Percentiles rank a stretch among this genome's conserved stretches.
Conservation (phyloP, 1,284 basidiomycete species). For the Xerocomus tenax region DNA sequence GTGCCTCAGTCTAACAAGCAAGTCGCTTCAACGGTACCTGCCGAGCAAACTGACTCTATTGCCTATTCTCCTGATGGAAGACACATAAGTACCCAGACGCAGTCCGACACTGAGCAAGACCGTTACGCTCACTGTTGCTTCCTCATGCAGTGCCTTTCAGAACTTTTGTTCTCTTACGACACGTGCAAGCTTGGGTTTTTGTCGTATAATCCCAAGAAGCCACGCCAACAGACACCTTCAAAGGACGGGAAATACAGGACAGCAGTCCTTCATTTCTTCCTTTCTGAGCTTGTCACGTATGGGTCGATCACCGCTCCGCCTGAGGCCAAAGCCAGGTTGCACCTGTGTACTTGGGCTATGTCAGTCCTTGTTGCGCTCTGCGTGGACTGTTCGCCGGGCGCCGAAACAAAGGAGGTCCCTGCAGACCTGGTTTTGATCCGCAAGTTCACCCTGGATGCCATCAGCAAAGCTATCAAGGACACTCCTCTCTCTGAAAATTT, state of each 20-base stretch:
- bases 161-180: conserved; percentile 89
- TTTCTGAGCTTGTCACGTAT: conserved; percentile 71
- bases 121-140: conserved; percentile 69
- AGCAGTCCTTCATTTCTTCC: conserved; percentile 66
- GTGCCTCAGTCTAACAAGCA: conserved; percentile 16
- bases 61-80: too few species aligned
- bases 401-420: conserved; percentile 70
- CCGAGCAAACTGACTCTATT: too few species aligned
- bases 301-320: conserved; percentile 60
- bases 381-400: conserved; percentile 63
- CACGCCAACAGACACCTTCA: conserved; percentile 46
- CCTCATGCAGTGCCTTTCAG: conserved; percentile 86
- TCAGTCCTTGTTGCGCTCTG: conserved; percentile 88
- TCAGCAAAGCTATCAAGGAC: conserved; percentile 85
- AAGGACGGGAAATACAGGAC: conserved; percentile 61
- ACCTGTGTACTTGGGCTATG: conserved; percentile 83
- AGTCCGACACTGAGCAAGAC: conserved; percentile 29
- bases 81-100: conserved; percentile 15
- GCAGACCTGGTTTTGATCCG: conserved; percentile 77
- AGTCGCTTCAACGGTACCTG: neutral
- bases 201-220: conserved; percentile 66
- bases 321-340: conserved; percentile 48
- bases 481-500: conserved; percentile 55
- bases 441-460: conserved; percentile 82
- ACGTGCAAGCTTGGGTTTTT: conserved; percentile 84